Evolutionary conservation across 306 rosid species (phyloP).

Genomic region (Dalbergia cultrata): DNA sequence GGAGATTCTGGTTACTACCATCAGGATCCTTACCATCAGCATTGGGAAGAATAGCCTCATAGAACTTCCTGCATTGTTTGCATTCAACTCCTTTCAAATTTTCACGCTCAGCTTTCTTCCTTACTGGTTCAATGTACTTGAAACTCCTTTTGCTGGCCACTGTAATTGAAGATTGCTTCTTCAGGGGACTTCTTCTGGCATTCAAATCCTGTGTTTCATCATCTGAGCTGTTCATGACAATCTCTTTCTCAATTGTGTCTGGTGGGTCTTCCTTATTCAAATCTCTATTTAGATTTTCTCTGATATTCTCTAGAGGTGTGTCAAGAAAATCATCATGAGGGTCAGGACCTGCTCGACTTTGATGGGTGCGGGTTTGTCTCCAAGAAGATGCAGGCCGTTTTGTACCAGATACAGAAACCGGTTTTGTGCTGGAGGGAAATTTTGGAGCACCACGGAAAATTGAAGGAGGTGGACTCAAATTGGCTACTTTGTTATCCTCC

Average conservation of each 20-base stretch:
- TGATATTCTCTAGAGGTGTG: conserved; percentile 82
- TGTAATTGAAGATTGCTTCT: conserved; percentile 60
- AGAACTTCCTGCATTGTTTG: conserved; percentile 90
- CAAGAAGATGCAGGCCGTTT: conserved; percentile 82
- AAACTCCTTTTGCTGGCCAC: conserved; percentile 58
- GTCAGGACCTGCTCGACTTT: conserved; percentile 75
- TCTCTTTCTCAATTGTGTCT: conserved; percentile 48
- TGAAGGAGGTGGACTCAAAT: conserved; percentile 48
- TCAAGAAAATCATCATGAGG: conserved; percentile 95
- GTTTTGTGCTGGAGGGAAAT: conserved; percentile 54
- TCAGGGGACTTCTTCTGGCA: conserved; percentile 55
- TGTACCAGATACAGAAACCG: conserved; percentile 56
- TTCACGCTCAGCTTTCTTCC: conserved; percentile 94
- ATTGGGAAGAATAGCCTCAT: conserved; percentile 87
- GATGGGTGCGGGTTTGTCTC: conserved; percentile 83
- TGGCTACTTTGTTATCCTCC: conserved; percentile 53
- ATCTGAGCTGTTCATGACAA: conserved; percentile 60
- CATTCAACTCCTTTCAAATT: conserved; percentile 90
- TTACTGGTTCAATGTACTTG: conserved; percentile 88
- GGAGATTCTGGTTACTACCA: conserved; percentile 55
- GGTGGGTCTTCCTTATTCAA: conserved; percentile 50
- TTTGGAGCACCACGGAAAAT: conserved; percentile 49
- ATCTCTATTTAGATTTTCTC: conserved; percentile 69
- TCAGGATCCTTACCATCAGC: conserved; percentile 57
- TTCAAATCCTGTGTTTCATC: conserved; percentile 88